A percentile compares a stretch with the other conserved stretches of the same genome.
Evolutionary conservation across 371 early-diverging fungal genomes (phyloP).

Genomic region (Mucor indicus): DNA sequence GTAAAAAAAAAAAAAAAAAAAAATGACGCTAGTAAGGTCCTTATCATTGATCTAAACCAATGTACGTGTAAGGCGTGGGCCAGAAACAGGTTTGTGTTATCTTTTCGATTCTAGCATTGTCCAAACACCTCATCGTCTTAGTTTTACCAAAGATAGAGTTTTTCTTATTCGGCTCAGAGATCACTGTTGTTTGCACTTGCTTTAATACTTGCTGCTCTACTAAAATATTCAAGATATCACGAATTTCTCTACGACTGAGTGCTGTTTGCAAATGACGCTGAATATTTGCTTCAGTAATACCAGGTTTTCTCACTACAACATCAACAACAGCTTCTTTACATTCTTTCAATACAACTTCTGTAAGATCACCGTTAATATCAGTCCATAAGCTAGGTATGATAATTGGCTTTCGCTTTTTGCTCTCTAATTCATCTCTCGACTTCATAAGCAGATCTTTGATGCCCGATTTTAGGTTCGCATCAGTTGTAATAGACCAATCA

Average conservation of each 20-base stretch:
- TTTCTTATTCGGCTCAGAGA: neutral
- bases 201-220: conserved; percentile 4
- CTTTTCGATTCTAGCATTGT: neutral
- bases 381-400: conserved; percentile 28
- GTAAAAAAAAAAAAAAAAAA: too few species aligned
- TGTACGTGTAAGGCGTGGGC: neutral
- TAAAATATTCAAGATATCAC: conserved; percentile 19
- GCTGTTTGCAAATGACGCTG: conserved; percentile 2
- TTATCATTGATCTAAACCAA: too few species aligned
- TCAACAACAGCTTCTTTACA: conserved; percentile 20
- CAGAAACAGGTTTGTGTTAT: conserved; percentile 14
- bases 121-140: neutral
- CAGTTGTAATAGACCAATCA: conserved; percentile 13
- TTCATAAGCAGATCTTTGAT: too few species aligned
- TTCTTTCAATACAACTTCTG: conserved; percentile 11
- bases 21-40: too few species aligned
- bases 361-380: conserved; percentile 23
- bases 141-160: conserved; percentile 6
- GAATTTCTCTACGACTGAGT: conserved; percentile 19
- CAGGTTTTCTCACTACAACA: conserved; percentile 25
- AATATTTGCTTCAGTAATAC: conserved; percentile 20
- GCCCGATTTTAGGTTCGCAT: too few species aligned
- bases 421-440: too few species aligned
- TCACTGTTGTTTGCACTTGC: neutral
- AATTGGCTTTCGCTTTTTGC: neutral